Evolutionary conservation across 1,284 basidiomycete species (phyloP).

Genomic region (Vanrija humicola): DNA sequence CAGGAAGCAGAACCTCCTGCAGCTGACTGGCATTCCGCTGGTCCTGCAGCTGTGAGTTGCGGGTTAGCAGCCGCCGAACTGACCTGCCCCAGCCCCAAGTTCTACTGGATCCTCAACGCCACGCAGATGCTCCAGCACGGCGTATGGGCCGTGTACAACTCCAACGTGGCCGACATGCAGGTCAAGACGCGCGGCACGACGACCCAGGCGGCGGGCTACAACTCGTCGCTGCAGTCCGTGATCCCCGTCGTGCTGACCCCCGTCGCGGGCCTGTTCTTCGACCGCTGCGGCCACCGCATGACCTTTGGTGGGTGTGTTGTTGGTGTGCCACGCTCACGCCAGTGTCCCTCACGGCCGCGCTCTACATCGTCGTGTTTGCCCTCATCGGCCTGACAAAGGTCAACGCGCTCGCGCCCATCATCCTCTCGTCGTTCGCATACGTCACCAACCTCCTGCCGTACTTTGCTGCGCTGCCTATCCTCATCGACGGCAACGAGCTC

Average conservation of each 20-base stretch:
- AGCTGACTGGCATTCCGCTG: constrained; percentile 3
- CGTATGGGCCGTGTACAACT: constrained; percentile 35
- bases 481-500: constrained; percentile 39
- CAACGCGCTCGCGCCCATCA: constrained; percentile 39
- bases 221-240: constrained; percentile 34
- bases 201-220: constrained; percentile 42
- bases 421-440: constrained; percentile 38
- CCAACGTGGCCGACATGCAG: constrained; percentile 44
- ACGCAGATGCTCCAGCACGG: constrained; percentile 33
- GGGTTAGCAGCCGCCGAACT: not conserved
- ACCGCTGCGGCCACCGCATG: constrained; percentile 24
- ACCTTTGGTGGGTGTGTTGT: constrained; percentile 14
- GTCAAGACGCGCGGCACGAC: constrained; percentile 40
- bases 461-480: constrained; percentile 41
- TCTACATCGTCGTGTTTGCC: constrained; percentile 41
- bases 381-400: constrained; percentile 43
- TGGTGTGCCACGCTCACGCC: not conserved
- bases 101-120: constrained; percentile 17
- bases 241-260: constrained; percentile 47
- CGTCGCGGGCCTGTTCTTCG: constrained; percentile 28
- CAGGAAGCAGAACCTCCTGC: not conserved
- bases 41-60: constrained; percentile 7
- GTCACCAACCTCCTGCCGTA: constrained; percentile 41
- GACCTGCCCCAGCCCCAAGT: constrained; percentile 2
- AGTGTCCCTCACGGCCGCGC: constrained; percentile 24